Evolutionary conservation across 192 early-diverging fungal genomes (phyloP), one percentile per base, ranked within the genome.

Genomic region (Helicostylum pulchrum): DNA sequence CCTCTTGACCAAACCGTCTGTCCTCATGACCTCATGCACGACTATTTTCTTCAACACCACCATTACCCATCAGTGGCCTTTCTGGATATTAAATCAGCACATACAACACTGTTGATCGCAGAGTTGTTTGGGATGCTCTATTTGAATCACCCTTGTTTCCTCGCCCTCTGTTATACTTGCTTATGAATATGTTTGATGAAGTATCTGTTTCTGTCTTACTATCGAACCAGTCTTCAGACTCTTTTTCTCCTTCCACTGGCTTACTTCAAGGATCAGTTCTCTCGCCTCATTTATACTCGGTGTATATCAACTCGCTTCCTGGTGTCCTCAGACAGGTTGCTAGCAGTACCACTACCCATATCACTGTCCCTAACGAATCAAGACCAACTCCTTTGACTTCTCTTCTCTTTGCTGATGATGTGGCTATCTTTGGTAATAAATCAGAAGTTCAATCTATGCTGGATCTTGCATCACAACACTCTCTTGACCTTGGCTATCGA

Each of bases 211-310:
- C 51, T 17, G 62, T 64, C 1, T 4, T 54, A 11, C 7, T 64
- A 0, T 45, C 21, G 0, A 64, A 64, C 23, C 14, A 30, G 3
- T 7, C 44, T 3, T 64, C 62, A 0, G 10, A 7, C 0, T 15
- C 68, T 1, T 72, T 65, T 11, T 19, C 14, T 8, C 70, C 64
- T 0, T 4, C 45, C 11, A 53, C 70, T 5, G 63, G 55, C 20
- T 30, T 71, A 0, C 64, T 72, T 0, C 71, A 72, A 46, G 71
- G 71, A 0, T 66, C 55, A 0, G 54, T 72, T 7, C 58, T 72
- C 0, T 59, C 54, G 14, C 65, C 71, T 0, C 54, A 49, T 15
- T 23, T 72, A 1, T 67, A 72, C 20, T 72, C 71, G 1, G 20
- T 65, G 4, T 72, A 59, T 20, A 72, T 72, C 7, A 60, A 66